These are phyloP conservation scores for Botryotinia calthae DNA, from an alignment of 2,329 filamentous ascomycete genomes.

Conservation along the genomic window DNA sequence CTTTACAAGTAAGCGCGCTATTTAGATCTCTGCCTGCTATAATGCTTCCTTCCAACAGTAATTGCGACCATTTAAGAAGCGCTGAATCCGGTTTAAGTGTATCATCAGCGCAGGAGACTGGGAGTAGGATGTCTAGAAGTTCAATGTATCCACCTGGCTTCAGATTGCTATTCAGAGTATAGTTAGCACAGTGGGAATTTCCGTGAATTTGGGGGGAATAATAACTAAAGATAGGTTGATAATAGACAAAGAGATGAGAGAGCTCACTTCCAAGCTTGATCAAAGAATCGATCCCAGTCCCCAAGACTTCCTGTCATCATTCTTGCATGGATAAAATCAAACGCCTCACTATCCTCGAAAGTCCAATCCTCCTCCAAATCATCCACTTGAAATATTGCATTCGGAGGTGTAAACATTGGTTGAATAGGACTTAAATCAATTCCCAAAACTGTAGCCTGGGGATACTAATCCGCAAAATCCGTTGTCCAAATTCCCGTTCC, in stretches of 20 bases:
- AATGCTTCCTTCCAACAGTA: slow-evolving; percentile 2
- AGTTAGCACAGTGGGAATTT: not conserved
- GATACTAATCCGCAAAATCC: slow-evolving; percentile 19
- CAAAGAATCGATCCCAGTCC: slow-evolving; percentile 17
- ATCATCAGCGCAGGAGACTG: not conserved
- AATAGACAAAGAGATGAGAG: no score
- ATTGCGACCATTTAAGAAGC: slow-evolving; percentile 12
- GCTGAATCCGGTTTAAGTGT: not conserved
- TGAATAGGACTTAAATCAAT: slow-evolving; percentile 34
- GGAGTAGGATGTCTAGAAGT: not conserved
- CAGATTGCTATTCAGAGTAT: not conserved
- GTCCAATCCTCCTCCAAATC: slow-evolving; percentile 56
- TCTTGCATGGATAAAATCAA: slow-evolving; percentile 27
- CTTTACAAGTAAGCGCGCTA: not conserved
- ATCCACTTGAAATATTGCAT: slow-evolving; percentile 56
- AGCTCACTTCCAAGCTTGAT: slow-evolving; percentile 14
- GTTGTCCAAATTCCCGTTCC: slow-evolving; percentile 19
- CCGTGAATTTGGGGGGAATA: no score
- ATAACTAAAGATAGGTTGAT: no score
- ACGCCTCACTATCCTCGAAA: slow-evolving; percentile 40
- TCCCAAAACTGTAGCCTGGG: slow-evolving; percentile 10
- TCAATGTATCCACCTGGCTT: slow-evolving; percentile 16
- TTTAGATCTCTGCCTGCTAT: not conserved
- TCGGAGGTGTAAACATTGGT: slow-evolving; percentile 50
- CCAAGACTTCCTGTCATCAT: slow-evolving; percentile 16